Base-by-base conservation (phyloP, 257 asterid genomes). In the Eucommia ulmoides region DNA sequence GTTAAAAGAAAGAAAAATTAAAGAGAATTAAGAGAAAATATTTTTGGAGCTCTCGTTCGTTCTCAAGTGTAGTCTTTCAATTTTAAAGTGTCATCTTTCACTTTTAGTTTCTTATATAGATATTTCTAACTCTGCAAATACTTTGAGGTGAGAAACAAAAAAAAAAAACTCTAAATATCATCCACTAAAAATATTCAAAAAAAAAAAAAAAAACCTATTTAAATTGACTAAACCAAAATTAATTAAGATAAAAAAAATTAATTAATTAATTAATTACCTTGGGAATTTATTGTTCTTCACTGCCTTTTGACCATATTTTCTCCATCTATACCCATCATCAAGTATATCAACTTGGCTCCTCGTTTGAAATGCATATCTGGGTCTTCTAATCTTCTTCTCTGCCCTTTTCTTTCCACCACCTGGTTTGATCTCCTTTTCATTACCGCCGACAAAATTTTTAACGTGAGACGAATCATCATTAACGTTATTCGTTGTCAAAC, bases 201-300 rank as follows among this genome's bases (percentile, higher is more conserved):
- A n/a, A n/a, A n/a, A n/a, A n/a, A n/a, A n/a, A n/a, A n/a, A n/a
- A n/a, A n/a, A n/a, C n/a, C n/a, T n/a, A 35, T 35, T 19, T 44
- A 19, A 4, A 23, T 21, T 16, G 4, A 20, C 25, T 21, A 14
- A 19, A 56, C 0, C 20, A 0, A 19, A 53, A 19, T 24, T 23
- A 25, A 33, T 8, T 22, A 19, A 3, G 19, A 2, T 22, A 16
- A 45, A 3, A 1, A 15, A 23, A 26, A 56, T 17, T 3, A 7
- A 52, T 3, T 1, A 17, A 59, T 20, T 33, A 6, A 4, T 26
- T 26, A 4, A 15, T 35, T 35, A 71, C 77, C 77, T 62, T 24
- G 77, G 77, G 38, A 71, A 71, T 23, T 51, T 65, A 66, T 71
- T 71, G 67, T 65, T 71, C 57, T 71, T 71, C 8, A 71, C 77